phyloP scores from a whole-genome alignment of 2,329 filamentous ascomycete species.

The Colletotrichum salicis region DNA sequence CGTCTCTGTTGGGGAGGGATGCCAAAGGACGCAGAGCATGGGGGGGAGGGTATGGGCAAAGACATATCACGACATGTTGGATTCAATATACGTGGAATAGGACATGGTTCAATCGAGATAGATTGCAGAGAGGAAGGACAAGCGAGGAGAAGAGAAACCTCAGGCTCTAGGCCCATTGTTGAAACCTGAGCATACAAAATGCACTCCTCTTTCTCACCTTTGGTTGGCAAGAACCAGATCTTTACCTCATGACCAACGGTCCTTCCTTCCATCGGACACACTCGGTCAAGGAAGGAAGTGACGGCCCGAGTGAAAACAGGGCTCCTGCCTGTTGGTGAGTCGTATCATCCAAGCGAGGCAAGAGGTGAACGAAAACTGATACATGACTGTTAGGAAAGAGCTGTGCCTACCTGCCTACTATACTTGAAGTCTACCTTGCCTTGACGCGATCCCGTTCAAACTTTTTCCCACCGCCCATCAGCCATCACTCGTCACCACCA shows the following conservation, averaged over 20 bases:
- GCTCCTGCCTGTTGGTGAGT: too few relatives aligned
- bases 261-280: not conserved
- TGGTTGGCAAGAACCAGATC: not conserved
- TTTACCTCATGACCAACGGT: not conserved
- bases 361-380: too few relatives aligned
- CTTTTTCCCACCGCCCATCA: too few relatives aligned
- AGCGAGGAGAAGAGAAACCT: not conserved
- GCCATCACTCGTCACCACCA: too few relatives aligned
- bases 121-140: not conserved
- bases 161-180: not conserved
- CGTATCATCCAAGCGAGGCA: too few relatives aligned
- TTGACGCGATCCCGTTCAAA: too few relatives aligned
- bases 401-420: too few relatives aligned
- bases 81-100: not conserved
- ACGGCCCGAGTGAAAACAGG: too few relatives aligned
- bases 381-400: too few relatives aligned
- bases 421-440: too few relatives aligned
- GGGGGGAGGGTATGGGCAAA: not conserved
- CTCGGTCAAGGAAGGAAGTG: not conserved
- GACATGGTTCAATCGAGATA: not conserved
- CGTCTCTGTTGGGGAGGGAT: not conserved
- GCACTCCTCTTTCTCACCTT: not conserved
- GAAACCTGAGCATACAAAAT: not conserved
- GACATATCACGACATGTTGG: not conserved
- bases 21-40: not conserved